Evolutionary conservation across 768 basidiomycete genomes (phyloP), one percentile per base, ranked within the genome.

Genomic region (Lanmaoa pseudosensibilis): DNA sequence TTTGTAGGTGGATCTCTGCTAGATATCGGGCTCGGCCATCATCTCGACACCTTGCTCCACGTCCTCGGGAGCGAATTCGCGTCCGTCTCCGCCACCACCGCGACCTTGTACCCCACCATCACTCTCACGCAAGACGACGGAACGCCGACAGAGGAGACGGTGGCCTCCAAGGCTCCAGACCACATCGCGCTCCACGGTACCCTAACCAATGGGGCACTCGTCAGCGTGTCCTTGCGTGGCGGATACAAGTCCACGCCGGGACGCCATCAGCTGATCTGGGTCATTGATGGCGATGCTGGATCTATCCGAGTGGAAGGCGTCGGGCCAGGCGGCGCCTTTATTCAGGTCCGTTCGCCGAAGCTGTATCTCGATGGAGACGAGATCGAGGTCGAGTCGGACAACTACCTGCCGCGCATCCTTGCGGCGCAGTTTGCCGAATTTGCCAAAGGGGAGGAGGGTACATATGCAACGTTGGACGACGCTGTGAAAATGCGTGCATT

Each of bases 401-500:
- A n/a, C 30, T 30, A 45, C n/a, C 18, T 45, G 10, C 10, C 16
- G 18, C 27, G 12, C n/a, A 2, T 30, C 12, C 45, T 46, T 5
- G 45, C 45, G 18, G 7, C 27, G 3, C 45, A 46, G n/a, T 46
- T 46, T 46, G 18, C 27, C 18, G 27, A 13, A n/a, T 46, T 30
- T 46, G 27, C 45, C 45, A 46, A 46, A n/a, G 44, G 43, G 16
- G 43, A 44, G 16, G 27, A 45, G 12, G 45, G 45, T 18, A n/a
- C 10, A n/a, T 46, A 46, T 46, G 45, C 27, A 10, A 46, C 27
- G 1, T 46, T 46, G 27, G 45, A 30, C 3, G 59, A 59, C 32
- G 57, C 59, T 9, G 52, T 51, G 36, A 60, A 60, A 21, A 44
- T 13, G 12, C 52, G 58, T 19, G 11, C 18, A 13, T n/a, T 45